Percentiles rank a stretch among this genome's conserved stretches.
These are phyloP conservation scores for Debaryomyces hansenii DNA, from an alignment of 805 yeast genomes.

Conservation along the genomic window DNA sequence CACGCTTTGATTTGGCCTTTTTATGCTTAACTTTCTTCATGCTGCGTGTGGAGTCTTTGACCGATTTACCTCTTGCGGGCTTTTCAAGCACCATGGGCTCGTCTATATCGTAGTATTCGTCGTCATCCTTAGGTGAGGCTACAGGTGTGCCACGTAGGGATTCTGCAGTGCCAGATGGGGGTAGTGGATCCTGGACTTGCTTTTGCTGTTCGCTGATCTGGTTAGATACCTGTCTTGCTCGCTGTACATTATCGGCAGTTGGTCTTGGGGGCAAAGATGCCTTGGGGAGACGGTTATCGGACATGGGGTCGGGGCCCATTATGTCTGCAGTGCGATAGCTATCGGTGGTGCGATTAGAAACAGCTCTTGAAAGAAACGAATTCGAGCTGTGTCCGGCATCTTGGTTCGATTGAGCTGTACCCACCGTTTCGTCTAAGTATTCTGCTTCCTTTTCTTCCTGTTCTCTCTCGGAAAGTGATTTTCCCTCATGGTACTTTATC, in stretches of 20 bases:
- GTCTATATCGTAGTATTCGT: conserved; percentile 39
- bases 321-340: not conserved
- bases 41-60: conserved; percentile 26
- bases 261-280: conserved; percentile 26
- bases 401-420: not conserved
- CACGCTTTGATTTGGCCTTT: conserved; percentile 11
- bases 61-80: conserved; percentile 34
- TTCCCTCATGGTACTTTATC: not conserved
- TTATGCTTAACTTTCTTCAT: conserved; percentile 20
- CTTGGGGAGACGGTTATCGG: not conserved
- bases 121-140: conserved; percentile 10
- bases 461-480: not conserved
- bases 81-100: conserved; percentile 33
- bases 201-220: conserved; percentile 7
- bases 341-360: not conserved
- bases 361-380: not conserved
- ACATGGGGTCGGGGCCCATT: not conserved
- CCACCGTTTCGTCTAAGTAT: not conserved
- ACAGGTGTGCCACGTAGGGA: conserved; percentile 3
- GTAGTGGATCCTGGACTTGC: not conserved
- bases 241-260: conserved; percentile 19
- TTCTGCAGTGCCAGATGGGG: not conserved
- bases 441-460: too few species aligned
- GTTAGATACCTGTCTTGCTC: conserved; percentile 24
- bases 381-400: not conserved